Evolutionary conservation across 306 rosid genomes (phyloP), one percentile per base, ranked within the genome.

Genomic region (Trifolium repens): DNA sequence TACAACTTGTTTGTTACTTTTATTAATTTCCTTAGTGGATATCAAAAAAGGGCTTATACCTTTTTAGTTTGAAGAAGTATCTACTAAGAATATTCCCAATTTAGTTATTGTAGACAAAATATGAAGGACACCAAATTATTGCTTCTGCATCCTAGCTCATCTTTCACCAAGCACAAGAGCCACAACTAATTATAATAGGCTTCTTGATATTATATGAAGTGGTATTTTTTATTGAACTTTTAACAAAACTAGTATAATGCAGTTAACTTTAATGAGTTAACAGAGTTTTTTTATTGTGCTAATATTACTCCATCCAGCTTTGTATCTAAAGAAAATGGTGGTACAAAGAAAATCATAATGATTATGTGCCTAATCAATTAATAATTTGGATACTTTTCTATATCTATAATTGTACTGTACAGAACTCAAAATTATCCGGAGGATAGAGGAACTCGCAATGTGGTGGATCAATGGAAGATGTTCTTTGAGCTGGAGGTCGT

Each of bases 21-120:
- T 4, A 24, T 58, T 72, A 22, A 26, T 88, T 71, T 34, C 55
- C 59, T 65, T 26, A 34, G 80, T 73, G 91, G 88, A 79, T 71
- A 81, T 66, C 77, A n/a, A 24, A 75, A 79, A 84, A 78, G 84
- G 58, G 81, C 11, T 75, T 22, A 50, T 84, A 71, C 75, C 73
- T 82, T 75, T 77, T 37, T 61, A 61, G 43, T 27, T 19, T 66
- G 63, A 55, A 81, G 70, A 77, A 80, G 87, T 2, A 85, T 86
- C 30, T 67, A 78, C 78, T 58, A n/a, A 84, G 87, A 86, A 86
- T 88, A 80, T 82, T 86, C 92, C 69, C 16, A 72, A 59, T 12
- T 39, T 16, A 71, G 75, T 55, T 55, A 4, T 50, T 50, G 6
- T 55, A 61, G 22, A 16, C 35, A 19, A 61, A 61, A 9, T 39